Conservation (phyloP, 1,284 basidiomycete genomes). For the Fomitopsis schrenkii region DNA sequence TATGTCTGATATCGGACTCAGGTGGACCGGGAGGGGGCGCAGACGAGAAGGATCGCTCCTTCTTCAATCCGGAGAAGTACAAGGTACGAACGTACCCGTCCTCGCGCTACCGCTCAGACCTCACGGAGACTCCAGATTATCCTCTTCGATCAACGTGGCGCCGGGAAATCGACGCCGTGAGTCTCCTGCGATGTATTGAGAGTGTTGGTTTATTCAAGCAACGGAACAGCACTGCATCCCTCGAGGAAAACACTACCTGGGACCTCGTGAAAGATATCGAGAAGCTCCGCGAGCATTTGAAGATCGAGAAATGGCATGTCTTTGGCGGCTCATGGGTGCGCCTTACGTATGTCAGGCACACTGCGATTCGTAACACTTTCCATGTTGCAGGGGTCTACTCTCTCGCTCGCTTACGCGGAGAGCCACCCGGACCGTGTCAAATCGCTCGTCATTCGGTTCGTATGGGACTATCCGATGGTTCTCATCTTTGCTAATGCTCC, state of each 20-base stretch:
- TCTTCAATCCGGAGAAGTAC: conserved; percentile 84
- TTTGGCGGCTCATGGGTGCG: conserved; percentile 89
- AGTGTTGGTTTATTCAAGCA: background rate
- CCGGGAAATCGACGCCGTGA: conserved; percentile 83
- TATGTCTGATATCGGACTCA: conserved; percentile 18
- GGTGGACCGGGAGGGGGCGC: conserved; percentile 76
- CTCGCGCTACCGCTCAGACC: background rate
- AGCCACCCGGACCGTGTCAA: conserved; percentile 80
- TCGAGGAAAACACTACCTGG: conserved; percentile 93
- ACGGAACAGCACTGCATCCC: conserved; percentile 56
- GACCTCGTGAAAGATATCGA: conserved; percentile 91
- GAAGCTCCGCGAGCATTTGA: conserved; percentile 68
- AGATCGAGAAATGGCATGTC: conserved; percentile 80
- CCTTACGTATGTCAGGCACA: background rate
- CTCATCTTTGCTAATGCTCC: background rate
- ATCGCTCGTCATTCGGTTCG: conserved; percentile 77
- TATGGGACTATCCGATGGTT: background rate
- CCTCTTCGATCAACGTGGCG: conserved; percentile 81
- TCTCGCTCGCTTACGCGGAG: conserved; percentile 89
- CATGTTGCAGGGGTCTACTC: conserved; percentile 72
- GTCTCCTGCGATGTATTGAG: conserved; percentile 17
- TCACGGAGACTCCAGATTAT: conserved; percentile 48
- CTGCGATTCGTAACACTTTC: too few species aligned
- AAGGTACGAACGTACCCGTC: conserved; percentile 40
- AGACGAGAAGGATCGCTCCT: conserved; percentile 63